These are phyloP conservation scores for Fusarium clavum DNA, from an alignment of 2,329 filamentous ascomycete species.

Conservation along the genomic window DNA sequence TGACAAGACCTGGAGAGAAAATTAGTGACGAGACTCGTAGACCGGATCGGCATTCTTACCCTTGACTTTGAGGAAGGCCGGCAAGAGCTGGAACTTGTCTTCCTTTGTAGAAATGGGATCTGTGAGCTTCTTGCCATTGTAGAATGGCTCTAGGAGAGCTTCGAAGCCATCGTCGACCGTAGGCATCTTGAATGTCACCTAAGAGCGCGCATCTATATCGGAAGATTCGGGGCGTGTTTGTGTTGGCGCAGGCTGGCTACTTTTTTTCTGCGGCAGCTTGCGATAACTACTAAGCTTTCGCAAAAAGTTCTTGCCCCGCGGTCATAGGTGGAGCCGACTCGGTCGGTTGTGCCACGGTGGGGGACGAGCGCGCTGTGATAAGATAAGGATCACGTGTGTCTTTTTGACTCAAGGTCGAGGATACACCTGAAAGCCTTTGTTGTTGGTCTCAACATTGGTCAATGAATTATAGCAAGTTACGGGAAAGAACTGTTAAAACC, in stretches of 20 bases:
- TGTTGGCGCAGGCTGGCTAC: conserved; percentile 26
- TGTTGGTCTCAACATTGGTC: neutral
- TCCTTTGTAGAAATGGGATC: conserved; percentile 73
- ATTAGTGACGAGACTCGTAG: conserved; percentile 40
- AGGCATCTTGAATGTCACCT: conserved; percentile 60
- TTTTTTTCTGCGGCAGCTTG: conserved; percentile 42
- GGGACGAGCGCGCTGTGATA: conserved; percentile 44
- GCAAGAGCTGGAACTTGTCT: conserved; percentile 97
- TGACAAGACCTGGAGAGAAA: conserved; percentile 73
- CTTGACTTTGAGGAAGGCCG: conserved; percentile 98
- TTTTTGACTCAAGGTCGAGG: neutral
- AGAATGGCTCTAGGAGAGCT: conserved; percentile 74
- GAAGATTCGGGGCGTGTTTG: conserved; percentile 25
- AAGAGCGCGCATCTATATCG: conserved; percentile 47
- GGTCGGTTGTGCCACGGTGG: conserved; percentile 43
- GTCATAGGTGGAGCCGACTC: conserved; percentile 44
- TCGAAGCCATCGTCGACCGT: conserved; percentile 72
- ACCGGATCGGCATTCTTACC: conserved; percentile 57
- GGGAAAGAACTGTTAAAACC: neutral
- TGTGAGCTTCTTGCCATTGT: conserved; percentile 75
- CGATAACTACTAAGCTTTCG: conserved; percentile 43
- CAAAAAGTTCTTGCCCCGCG: conserved; percentile 51
- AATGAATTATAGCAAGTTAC: neutral
- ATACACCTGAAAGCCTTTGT: neutral
- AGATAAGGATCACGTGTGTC: conserved; percentile 38